Evolutionary conservation across 257 asterid genomes (phyloP).

Genomic region (Nicotiana knightiana): DNA sequence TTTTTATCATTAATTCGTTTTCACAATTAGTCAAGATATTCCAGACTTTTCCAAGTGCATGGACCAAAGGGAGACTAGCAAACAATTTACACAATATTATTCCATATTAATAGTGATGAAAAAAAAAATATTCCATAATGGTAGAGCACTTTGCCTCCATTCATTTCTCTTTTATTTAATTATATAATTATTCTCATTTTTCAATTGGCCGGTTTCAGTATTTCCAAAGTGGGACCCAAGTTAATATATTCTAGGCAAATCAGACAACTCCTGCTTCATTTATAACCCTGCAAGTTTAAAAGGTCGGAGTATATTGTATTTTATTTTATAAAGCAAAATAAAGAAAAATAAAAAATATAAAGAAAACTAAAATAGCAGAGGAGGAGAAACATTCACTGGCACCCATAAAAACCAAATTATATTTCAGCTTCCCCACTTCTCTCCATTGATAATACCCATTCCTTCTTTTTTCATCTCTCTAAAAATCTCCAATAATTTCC

Average conservation of each 20-base stretch:
- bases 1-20: not conserved
- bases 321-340: not conserved
- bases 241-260: not conserved
- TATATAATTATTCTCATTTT: not conserved
- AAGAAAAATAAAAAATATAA: not conserved
- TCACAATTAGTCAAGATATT: not conserved
- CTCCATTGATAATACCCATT: not conserved
- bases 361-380: not conserved
- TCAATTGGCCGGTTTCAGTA: not conserved
- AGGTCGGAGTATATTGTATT: not conserved
- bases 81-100: not conserved
- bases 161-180: not conserved
- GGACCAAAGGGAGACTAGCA: not conserved
- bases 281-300: not conserved
- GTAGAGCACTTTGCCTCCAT: not conserved
- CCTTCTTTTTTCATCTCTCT: not conserved
- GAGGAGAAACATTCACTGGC: slow-evolving; percentile 8
- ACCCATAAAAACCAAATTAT: not conserved
- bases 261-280: not conserved
- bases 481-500: not conserved
- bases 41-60: not conserved
- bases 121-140: not conserved
- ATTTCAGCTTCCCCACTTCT: not conserved
- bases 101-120: not conserved
- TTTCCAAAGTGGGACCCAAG: not conserved